phyloP scores from a whole-genome alignment of 805 yeast species.

The Candida sakaeoensis region DNA sequence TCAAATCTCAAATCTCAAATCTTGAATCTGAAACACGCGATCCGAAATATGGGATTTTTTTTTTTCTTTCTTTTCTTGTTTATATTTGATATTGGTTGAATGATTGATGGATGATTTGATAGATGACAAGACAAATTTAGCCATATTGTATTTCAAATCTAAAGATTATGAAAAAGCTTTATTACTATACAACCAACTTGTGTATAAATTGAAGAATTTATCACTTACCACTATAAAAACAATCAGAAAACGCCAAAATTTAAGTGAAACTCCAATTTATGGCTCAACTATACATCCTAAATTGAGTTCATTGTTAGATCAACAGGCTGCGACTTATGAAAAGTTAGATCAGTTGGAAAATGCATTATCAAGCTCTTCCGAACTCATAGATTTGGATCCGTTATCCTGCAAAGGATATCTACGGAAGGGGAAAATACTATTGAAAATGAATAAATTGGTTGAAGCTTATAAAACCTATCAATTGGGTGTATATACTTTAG shows the following conservation, averaged over 20 bases:
- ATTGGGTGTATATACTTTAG: constrained; percentile 36
- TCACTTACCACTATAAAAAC: constrained; percentile 13
- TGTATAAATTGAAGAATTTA: constrained; percentile 16
- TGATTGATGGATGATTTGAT: constrained; percentile 16
- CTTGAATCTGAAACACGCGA: too few species aligned
- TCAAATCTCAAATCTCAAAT: not conserved
- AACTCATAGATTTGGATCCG: constrained; percentile 36
- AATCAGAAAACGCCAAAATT: constrained; percentile 18
- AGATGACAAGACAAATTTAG: constrained; percentile 25
- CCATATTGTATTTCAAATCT: constrained; percentile 30
- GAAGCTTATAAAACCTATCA: constrained; percentile 37
- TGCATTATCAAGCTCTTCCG: constrained; percentile 38
- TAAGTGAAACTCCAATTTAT: constrained; percentile 22
- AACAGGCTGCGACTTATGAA: constrained; percentile 48
- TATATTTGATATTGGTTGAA: too few species aligned
- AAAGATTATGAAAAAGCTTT: constrained; percentile 27
- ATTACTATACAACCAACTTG: constrained; percentile 22
- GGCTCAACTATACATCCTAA: constrained; percentile 35
- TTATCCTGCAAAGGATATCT: constrained; percentile 48
- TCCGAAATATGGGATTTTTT: too few species aligned
- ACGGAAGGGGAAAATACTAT: constrained; percentile 37
- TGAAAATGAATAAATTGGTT: constrained; percentile 17
- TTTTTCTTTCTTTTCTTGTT: constrained; percentile 3
- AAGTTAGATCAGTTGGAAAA: constrained; percentile 28
- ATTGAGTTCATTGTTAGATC: constrained; percentile 36